phyloP scores from a whole-genome alignment of 129 eudicot genomes.

The Lonicera japonica region DNA sequence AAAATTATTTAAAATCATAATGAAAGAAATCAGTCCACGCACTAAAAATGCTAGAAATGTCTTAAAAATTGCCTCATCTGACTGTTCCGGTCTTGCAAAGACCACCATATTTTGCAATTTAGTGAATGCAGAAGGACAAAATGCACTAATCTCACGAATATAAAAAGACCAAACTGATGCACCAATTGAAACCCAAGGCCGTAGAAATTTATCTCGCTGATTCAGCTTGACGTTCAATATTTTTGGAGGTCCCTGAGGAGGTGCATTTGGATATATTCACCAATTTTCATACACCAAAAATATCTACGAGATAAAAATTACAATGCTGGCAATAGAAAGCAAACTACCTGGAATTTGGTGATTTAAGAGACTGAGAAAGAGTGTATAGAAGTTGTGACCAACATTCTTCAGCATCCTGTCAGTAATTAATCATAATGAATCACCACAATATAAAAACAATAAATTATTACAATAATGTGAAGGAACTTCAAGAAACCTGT shows the following conservation, averaged over 20 bases:
- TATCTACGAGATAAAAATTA: background rate
- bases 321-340: slow-evolving; percentile 3
- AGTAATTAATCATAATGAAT: slow-evolving; percentile 5
- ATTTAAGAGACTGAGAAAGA: slow-evolving; percentile 70
- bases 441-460: background rate
- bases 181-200: background rate
- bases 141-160: background rate
- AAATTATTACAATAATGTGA: background rate
- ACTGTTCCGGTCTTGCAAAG: background rate
- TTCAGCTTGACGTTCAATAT: background rate
- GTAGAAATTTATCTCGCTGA: background rate
- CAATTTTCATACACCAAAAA: background rate
- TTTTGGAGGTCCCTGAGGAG: no score
- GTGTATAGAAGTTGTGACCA: slow-evolving; percentile 93
- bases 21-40: slow-evolving; percentile 1
- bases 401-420: slow-evolving; percentile 98
- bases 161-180: background rate
- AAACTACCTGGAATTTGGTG: slow-evolving; percentile 61
- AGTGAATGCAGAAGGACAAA: background rate
- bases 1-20: slow-evolving; percentile 6
- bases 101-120: background rate
- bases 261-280: background rate
- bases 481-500: slow-evolving; percentile 49
- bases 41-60: background rate
- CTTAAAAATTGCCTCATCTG: background rate